A percentile compares a stretch with the other conserved stretches of the same genome.
phyloP scores from a whole-genome alignment of 495 filamentous ascomycete genomes.

The Sabuloglossum arenarium region DNA sequence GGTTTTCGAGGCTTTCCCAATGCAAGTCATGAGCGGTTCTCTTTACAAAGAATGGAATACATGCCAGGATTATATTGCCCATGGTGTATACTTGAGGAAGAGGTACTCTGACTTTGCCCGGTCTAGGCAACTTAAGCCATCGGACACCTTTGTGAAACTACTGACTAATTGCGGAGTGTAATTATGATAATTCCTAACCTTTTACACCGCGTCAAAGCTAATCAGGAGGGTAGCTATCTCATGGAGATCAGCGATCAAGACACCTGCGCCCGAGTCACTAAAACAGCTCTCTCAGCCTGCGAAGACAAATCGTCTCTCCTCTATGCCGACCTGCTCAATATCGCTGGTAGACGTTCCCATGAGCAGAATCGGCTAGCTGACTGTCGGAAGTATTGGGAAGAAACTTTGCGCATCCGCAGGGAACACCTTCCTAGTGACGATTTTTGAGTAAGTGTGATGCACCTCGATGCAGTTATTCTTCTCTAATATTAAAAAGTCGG shows the following conservation, averaged over 20 bases:
- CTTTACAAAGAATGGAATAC: slow-evolving; percentile 5
- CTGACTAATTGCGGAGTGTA: background rate
- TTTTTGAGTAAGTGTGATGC: background rate
- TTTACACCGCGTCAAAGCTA: background rate
- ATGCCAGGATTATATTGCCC: slow-evolving; percentile 7
- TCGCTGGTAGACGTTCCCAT: background rate
- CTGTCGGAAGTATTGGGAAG: background rate
- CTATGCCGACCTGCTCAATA: background rate
- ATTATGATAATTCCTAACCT: background rate
- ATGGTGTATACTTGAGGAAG: slow-evolving; percentile 8
- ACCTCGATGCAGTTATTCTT: background rate
- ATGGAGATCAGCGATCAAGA: background rate
- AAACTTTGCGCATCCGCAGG: background rate
- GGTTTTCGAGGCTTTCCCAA: slow-evolving; percentile 9
- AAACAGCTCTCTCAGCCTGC: background rate
- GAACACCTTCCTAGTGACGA: background rate
- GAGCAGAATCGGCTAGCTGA: background rate
- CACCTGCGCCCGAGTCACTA: background rate
- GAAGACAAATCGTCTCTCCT: background rate
- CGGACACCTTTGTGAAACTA: background rate
- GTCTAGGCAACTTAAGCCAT: background rate
- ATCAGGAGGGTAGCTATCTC: background rate
- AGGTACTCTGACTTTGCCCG: background rate
- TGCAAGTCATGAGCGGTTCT: background rate
- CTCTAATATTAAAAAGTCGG: background rate